These are phyloP conservation scores for Diaporthe citrichinensis DNA, from an alignment of 2,329 filamentous ascomycete species.

Conservation along the genomic window DNA sequence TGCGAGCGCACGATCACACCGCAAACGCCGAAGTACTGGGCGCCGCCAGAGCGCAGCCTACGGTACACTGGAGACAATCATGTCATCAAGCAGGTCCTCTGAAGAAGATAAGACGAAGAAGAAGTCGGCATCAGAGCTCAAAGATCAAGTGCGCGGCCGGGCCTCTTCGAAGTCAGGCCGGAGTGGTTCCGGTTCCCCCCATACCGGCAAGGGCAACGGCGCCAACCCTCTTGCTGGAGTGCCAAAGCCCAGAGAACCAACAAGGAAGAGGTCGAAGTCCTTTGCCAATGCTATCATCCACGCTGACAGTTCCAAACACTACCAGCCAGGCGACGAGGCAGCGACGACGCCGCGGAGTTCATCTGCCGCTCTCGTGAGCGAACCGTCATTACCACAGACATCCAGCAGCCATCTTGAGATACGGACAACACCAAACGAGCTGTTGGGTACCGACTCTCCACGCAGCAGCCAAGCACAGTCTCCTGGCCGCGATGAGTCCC, in stretches of 20 bases:
- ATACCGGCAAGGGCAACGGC: constrained; percentile 43
- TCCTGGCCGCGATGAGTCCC: constrained; percentile 40
- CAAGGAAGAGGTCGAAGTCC: constrained; percentile 56
- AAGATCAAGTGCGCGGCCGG: constrained; percentile 67
- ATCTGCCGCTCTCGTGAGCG: constrained; percentile 63
- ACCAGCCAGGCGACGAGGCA: constrained; percentile 47
- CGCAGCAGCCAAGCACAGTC: constrained; percentile 48
- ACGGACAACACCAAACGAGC: constrained; percentile 52
- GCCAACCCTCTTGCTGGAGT: constrained; percentile 9
- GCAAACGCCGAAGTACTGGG: constrained; percentile 57
- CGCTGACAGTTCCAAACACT: constrained; percentile 55
- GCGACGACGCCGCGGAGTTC: constrained; percentile 52
- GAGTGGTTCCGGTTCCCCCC: constrained; percentile 47
- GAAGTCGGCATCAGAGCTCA: constrained; percentile 70
- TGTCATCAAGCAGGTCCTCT: constrained; percentile 75
- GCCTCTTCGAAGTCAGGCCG: constrained; percentile 52
- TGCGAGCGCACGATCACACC: constrained; percentile 50
- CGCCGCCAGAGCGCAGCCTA: constrained; percentile 69
- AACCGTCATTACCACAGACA: constrained; percentile 70
- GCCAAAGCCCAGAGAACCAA: constrained; percentile 22
- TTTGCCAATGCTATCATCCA: constrained; percentile 62
- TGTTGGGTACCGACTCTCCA: constrained; percentile 41
- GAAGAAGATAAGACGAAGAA: constrained; percentile 74
- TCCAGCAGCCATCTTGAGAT: constrained; percentile 66
- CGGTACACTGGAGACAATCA: constrained; percentile 76